Evolutionary conservation across 2,329 filamentous ascomycete species (phyloP).

Genomic region (Graphiopsis chlorocephala): DNA sequence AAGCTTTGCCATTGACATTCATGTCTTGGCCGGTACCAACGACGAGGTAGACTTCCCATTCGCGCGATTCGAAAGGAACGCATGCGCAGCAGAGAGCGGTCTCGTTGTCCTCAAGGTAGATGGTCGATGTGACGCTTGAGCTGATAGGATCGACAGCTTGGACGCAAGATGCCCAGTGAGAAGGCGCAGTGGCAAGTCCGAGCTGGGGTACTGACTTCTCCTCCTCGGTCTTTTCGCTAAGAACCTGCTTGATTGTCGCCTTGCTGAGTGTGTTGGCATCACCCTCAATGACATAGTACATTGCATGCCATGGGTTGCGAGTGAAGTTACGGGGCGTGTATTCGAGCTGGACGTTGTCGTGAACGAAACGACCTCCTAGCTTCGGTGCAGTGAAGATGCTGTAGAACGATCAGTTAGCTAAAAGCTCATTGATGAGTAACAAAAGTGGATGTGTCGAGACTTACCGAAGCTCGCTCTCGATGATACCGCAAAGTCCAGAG

Average conservation of each 20-base stretch:
- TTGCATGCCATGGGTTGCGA: slow-evolving; percentile 79
- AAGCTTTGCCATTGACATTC: slow-evolving; percentile 25
- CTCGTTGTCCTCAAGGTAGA: slow-evolving; percentile 87
- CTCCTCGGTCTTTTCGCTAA: neutral
- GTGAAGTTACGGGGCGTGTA: slow-evolving; percentile 89
- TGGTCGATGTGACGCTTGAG: slow-evolving; percentile 56
- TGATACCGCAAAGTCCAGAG: slow-evolving; percentile 35
- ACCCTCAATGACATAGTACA: slow-evolving; percentile 92
- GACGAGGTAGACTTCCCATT: slow-evolving; percentile 85
- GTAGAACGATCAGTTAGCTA: neutral
- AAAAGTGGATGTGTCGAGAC: neutral
- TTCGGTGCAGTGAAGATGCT: slow-evolving; percentile 91
- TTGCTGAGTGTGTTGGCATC: slow-evolving; percentile 89
- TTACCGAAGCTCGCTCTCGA: slow-evolving; percentile 14
- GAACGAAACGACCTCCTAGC: slow-evolving; percentile 78
- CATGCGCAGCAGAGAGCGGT: slow-evolving; percentile 82
- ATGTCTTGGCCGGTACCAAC: slow-evolving; percentile 94
- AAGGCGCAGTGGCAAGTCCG: slow-evolving; percentile 77
- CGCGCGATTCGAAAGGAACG: slow-evolving; percentile 83
- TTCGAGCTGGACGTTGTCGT: slow-evolving; percentile 79
- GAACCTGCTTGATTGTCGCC: slow-evolving; percentile 55
- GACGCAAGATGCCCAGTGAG: slow-evolving; percentile 95
- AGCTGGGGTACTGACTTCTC: slow-evolving; percentile 40
- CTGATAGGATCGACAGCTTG: slow-evolving; percentile 78
- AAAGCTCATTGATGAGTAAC: neutral